Evolutionary conservation across 768 basidiomycete genomes (phyloP).

Genomic region (Naganishia onofrii): DNA sequence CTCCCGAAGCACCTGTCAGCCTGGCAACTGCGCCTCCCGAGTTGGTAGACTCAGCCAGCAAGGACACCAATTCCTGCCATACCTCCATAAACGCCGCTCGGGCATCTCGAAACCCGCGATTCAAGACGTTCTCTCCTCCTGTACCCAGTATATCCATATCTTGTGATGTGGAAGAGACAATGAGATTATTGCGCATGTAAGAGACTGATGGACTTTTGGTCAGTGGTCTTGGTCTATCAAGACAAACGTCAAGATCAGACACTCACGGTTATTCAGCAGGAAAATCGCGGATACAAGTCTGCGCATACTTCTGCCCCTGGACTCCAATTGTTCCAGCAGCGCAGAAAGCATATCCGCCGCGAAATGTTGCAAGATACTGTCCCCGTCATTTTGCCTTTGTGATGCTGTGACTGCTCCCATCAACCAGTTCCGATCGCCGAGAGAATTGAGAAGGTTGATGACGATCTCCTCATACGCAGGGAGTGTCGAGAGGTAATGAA

Average conservation of each 20-base stretch:
- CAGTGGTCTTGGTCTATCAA: neutral
- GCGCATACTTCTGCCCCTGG: slow-evolving; percentile 37
- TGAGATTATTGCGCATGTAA: slow-evolving; percentile 45
- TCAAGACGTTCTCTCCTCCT: slow-evolving; percentile 47
- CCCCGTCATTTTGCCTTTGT: slow-evolving; percentile 36
- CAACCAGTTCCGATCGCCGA: slow-evolving; percentile 50
- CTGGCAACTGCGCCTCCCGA: slow-evolving; percentile 31
- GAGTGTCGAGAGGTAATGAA: slow-evolving; percentile 45
- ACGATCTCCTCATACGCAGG: slow-evolving; percentile 42
- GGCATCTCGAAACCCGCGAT: slow-evolving; percentile 46
- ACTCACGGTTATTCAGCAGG: slow-evolving; percentile 48
- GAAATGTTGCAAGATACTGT: slow-evolving; percentile 45
- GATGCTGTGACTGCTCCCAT: slow-evolving; percentile 45
- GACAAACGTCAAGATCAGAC: neutral
- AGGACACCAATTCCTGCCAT: slow-evolving; percentile 34
- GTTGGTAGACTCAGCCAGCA: slow-evolving; percentile 36
- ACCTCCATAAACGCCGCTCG: slow-evolving; percentile 43
- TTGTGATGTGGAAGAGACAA: slow-evolving; percentile 34
- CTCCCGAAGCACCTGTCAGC: slow-evolving; percentile 29
- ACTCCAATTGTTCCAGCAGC: slow-evolving; percentile 39
- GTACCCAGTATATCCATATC: slow-evolving; percentile 46
- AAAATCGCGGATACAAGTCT: slow-evolving; percentile 41
- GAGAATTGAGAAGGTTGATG: slow-evolving; percentile 39
- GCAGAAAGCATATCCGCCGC: slow-evolving; percentile 48
- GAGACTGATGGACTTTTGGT: slow-evolving; percentile 37